Conservation (phyloP, 441 rosid species). For the Theobroma grandiflorum region DNA sequence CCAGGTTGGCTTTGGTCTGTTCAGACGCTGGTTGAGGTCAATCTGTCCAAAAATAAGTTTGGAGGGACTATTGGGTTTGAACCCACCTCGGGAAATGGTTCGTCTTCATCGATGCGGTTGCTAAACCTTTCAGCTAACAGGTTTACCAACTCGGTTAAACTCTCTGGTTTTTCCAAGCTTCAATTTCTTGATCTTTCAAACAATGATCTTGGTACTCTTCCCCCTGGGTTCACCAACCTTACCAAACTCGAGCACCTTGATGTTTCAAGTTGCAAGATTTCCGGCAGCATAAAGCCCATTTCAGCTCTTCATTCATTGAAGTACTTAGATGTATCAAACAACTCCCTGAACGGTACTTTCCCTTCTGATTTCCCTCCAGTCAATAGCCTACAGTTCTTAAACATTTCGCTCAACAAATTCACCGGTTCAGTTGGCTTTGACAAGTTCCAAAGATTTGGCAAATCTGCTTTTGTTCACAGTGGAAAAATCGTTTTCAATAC, state of each 20-base stretch:
- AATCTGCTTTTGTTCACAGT: constrained; percentile 64
- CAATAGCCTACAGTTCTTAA: constrained; percentile 54
- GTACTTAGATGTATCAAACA: constrained; percentile 74
- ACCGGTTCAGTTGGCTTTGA: constrained; percentile 54
- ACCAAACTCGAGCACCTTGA: constrained; percentile 55
- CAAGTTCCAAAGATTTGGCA: constrained; percentile 59
- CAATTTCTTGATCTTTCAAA: constrained; percentile 63
- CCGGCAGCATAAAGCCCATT: constrained; percentile 53
- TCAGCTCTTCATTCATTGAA: constrained; percentile 57
- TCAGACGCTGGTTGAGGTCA: constrained; percentile 46
- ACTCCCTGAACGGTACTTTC: constrained; percentile 68
- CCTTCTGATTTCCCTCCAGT: constrained; percentile 81
- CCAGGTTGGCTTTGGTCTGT: constrained; percentile 79
- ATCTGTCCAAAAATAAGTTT: constrained; percentile 63
- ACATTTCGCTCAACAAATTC: constrained; percentile 73
- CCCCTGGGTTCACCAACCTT: constrained; percentile 59
- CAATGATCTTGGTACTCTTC: constrained; percentile 58
- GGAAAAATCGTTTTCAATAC: constrained; percentile 53
- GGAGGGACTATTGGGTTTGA: constrained; percentile 71
- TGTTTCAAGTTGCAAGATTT: constrained; percentile 71
- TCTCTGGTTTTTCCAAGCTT: constrained; percentile 62
- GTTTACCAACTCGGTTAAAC: constrained; percentile 62
- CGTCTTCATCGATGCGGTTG: constrained; percentile 49
- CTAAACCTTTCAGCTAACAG: constrained; percentile 81
- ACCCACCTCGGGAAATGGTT: constrained; percentile 29